phyloP scores from a whole-genome alignment of 2,329 filamentous ascomycete genomes.

The Paecilomyces variotii region DNA sequence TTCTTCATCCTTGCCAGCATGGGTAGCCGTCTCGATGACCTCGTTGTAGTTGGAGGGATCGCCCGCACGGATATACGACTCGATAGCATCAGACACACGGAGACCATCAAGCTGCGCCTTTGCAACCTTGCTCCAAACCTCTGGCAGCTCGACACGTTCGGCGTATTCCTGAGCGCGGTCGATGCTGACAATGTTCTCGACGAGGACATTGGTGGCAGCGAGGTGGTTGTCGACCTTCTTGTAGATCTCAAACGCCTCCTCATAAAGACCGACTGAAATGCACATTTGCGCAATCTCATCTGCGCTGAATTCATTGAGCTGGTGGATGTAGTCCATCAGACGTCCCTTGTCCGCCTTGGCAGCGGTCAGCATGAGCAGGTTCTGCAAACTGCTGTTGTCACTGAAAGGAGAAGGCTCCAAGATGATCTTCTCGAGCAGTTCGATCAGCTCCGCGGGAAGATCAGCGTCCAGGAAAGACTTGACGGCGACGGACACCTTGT shows the following conservation, averaged over 20 bases:
- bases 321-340: slow-evolving; percentile 93
- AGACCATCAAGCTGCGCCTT: slow-evolving; percentile 97
- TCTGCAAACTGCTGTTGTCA: slow-evolving; percentile 94
- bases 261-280: slow-evolving; percentile 87
- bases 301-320: slow-evolving; percentile 78
- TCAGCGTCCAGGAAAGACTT: slow-evolving; percentile 87
- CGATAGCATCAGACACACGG: slow-evolving; percentile 83
- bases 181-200: slow-evolving; percentile 96
- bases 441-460: slow-evolving; percentile 87
- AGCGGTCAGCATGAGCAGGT: slow-evolving; percentile 90
- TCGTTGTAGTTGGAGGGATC: slow-evolving; percentile 91
- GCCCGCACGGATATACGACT: slow-evolving; percentile 92
- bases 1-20: slow-evolving; percentile 95
- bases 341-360: slow-evolving; percentile 93
- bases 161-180: slow-evolving; percentile 94
- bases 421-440: slow-evolving; percentile 97
- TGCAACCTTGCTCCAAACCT: slow-evolving; percentile 97
- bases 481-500: slow-evolving; percentile 91
- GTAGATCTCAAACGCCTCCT: slow-evolving; percentile 97
- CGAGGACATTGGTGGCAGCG: slow-evolving; percentile 80
- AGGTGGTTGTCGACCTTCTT: slow-evolving; percentile 92
- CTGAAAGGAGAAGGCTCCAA: slow-evolving; percentile 99
- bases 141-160: slow-evolving; percentile 84
- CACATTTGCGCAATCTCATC: slow-evolving; percentile 90
- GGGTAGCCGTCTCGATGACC: slow-evolving; percentile 91